phyloP scores from a whole-genome alignment of 2,329 filamentous ascomycete genomes.

The Fusarium longipes region DNA sequence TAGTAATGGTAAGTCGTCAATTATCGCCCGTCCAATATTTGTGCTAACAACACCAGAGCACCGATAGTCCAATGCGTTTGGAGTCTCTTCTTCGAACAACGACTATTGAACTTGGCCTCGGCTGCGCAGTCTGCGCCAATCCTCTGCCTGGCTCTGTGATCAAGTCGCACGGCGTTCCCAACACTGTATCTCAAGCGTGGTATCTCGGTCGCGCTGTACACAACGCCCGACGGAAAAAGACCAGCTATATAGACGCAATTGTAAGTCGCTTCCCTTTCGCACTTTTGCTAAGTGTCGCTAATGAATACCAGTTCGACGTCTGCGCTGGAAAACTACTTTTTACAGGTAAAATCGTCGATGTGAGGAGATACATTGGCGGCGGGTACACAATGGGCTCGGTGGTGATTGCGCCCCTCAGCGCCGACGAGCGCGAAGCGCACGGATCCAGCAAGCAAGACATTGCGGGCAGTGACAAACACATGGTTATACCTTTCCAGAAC shows the following conservation, averaged over 20 bases:
- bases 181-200: constrained; percentile 63
- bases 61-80: constrained; percentile 50
- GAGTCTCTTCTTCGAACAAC: constrained; percentile 52
- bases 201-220: constrained; percentile 64
- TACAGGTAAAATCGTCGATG: constrained; percentile 55
- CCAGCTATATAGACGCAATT: constrained; percentile 42
- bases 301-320: constrained; percentile 40
- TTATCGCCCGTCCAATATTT: rapidly evolving
- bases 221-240: constrained; percentile 40
- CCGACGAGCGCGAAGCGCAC: constrained; percentile 47
- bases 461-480: constrained; percentile 44
- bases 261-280: neutral
- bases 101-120: constrained; percentile 54
- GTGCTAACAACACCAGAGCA: constrained; percentile 38
- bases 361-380: constrained; percentile 52
- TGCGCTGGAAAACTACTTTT: constrained; percentile 53
- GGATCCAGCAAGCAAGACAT: constrained; percentile 22
- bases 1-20: constrained; percentile 44
- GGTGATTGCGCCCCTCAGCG: constrained; percentile 49
- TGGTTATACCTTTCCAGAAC: constrained; percentile 57
- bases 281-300: rapidly evolving
- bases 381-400: constrained; percentile 57
- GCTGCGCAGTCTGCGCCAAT: constrained; percentile 51
- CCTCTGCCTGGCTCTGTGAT: constrained; percentile 50
- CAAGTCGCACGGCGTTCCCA: constrained; percentile 52